Evolutionary conservation across 176 grass and related monocot species (phyloP).

Genomic region (Luzula sylvatica): DNA sequence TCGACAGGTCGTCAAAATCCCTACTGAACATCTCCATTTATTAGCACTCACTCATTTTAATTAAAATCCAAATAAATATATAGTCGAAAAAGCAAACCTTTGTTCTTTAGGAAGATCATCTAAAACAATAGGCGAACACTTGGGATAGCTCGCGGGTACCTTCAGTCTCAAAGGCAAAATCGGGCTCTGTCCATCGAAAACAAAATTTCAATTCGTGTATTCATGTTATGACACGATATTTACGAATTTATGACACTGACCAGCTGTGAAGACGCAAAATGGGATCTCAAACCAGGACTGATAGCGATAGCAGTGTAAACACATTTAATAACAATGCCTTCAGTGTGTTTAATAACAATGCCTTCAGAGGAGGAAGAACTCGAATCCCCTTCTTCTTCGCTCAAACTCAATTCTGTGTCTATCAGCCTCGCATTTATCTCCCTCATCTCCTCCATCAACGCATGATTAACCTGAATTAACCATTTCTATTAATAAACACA

Average conservation of each 20-base stretch:
- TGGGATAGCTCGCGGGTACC: slow-evolving; percentile 86
- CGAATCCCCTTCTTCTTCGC: slow-evolving; percentile 54
- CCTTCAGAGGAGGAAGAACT: slow-evolving; percentile 46
- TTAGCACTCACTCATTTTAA: too few relatives aligned
- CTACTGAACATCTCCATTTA: slow-evolving; percentile 21
- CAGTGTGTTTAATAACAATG: too few relatives aligned
- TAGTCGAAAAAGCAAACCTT: too few relatives aligned
- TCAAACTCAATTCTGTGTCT: slow-evolving; percentile 73
- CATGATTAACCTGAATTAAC: slow-evolving; percentile 54
- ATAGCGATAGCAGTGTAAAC: slow-evolving; percentile 74
- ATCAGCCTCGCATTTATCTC: slow-evolving; percentile 88
- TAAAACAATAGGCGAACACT: slow-evolving; percentile 51
- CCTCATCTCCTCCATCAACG: slow-evolving; percentile 64
- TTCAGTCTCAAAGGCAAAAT: slow-evolving; percentile 87
- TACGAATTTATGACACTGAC: slow-evolving; percentile 20
- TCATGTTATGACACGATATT: too few relatives aligned
- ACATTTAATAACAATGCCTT: slow-evolving; percentile 88
- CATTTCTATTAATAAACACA: neutral
- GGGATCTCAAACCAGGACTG: slow-evolving; percentile 74
- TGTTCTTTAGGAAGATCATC: slow-evolving; percentile 81
- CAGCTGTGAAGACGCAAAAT: slow-evolving; percentile 75
- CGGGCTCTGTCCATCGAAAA: slow-evolving; percentile 81
- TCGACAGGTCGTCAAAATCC: slow-evolving; percentile 69
- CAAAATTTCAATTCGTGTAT: too few relatives aligned
- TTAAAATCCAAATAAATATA: neutral